A percentile compares a stretch with the other conserved stretches of the same genome.
These are phyloP conservation scores for Voacanga thouarsii DNA, from an alignment of 257 asterid species.

Conservation along the genomic window DNA sequence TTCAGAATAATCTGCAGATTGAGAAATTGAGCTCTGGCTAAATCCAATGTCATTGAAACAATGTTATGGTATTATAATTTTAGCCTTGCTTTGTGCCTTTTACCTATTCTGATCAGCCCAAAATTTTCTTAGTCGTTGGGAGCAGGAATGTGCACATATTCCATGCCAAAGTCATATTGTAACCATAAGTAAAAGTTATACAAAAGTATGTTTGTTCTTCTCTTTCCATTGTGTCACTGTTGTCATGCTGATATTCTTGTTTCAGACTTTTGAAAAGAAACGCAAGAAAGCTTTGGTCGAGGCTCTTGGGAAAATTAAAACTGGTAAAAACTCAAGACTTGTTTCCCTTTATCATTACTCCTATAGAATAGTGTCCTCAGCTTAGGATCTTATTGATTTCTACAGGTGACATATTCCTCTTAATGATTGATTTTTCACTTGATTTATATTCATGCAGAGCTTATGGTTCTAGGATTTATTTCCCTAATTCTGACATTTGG, in stretches of 20 bases:
- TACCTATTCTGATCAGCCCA: too few relatives aligned
- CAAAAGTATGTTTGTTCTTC: background rate
- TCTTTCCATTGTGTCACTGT: background rate
- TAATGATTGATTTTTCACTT: background rate
- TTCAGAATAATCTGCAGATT: too few relatives aligned
- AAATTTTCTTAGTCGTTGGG: too few relatives aligned
- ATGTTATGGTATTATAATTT: too few relatives aligned
- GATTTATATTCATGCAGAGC: constrained; percentile 55
- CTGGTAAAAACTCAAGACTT: constrained; percentile 38
- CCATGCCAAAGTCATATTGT: too few relatives aligned
- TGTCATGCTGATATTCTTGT: constrained; percentile 9
- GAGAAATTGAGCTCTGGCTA: too few relatives aligned
- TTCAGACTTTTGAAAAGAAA: constrained; percentile 63
- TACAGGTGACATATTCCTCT: background rate
- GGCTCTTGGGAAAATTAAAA: constrained; percentile 92
- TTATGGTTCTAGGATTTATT: constrained; percentile 95
- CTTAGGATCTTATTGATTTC: background rate
- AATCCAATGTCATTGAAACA: too few relatives aligned
- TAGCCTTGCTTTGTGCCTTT: too few relatives aligned
- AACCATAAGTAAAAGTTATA: too few relatives aligned
- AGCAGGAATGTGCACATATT: too few relatives aligned
- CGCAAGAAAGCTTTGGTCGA: constrained; percentile 64
- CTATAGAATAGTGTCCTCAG: background rate
- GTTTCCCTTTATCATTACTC: background rate
- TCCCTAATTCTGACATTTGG: constrained; percentile 83